phyloP scores from a whole-genome alignment of 1,284 basidiomycete species.

The Puccinia triticina region DNA sequence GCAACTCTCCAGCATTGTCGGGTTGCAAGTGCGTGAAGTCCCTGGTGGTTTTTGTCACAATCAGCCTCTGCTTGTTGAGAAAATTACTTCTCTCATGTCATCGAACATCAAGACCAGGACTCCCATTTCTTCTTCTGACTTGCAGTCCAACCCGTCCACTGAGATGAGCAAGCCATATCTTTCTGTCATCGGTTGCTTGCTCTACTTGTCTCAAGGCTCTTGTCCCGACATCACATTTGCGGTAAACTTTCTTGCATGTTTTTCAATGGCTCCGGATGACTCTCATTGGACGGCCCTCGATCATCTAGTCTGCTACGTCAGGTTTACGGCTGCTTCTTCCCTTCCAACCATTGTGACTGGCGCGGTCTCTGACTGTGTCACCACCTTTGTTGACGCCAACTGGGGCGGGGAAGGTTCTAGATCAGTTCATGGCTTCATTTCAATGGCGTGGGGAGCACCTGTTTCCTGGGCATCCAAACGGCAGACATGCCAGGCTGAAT shows the following conservation, averaged over 20 bases:
- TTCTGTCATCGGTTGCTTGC: neutral
- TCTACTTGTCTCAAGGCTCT: neutral
- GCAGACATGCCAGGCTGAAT: conserved; percentile 37
- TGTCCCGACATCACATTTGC: conserved; percentile 11
- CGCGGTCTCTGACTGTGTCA: neutral
- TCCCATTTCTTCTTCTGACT: neutral
- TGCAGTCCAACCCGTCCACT: neutral
- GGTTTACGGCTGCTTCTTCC: neutral
- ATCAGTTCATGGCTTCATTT: neutral
- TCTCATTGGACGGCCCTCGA: conserved; percentile 21
- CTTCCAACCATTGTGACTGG: neutral
- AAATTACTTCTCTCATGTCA: neutral
- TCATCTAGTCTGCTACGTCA: conserved; percentile 12
- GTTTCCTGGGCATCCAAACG: conserved; percentile 26
- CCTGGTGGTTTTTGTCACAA: neutral
- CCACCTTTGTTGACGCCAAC: conserved; percentile 34
- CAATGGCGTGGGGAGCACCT: neutral
- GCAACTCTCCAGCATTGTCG: too few relatives aligned
- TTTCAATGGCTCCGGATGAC: neutral
- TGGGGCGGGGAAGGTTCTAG: conserved; percentile 31
- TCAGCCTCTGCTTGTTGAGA: neutral
- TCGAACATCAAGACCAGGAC: neutral
- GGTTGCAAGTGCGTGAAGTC: neutral
- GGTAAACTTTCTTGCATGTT: conserved; percentile 11
- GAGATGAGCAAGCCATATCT: neutral